Evolutionary conservation across 495 filamentous ascomycete genomes (phyloP).

Genomic region (Immersiella caudata): DNA sequence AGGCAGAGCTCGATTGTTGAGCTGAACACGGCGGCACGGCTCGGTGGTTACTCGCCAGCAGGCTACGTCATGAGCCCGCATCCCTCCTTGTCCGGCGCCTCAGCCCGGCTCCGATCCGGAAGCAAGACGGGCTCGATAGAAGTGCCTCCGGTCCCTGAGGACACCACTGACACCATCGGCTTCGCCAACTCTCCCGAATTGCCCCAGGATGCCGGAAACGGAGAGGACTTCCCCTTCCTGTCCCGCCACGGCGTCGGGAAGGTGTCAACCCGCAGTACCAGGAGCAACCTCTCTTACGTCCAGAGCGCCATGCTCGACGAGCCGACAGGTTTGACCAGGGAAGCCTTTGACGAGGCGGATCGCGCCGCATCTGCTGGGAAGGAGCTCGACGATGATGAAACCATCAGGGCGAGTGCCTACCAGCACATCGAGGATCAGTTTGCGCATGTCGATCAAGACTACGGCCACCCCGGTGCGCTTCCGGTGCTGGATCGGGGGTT

Average conservation of each 20-base stretch:
- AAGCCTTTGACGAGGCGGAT: constrained; percentile 51
- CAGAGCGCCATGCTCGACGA: constrained; percentile 51
- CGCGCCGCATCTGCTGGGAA: constrained; percentile 33
- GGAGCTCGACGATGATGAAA: constrained; percentile 39
- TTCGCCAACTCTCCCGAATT: neutral
- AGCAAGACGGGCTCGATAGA: constrained; percentile 51
- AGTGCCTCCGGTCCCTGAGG: constrained; percentile 14
- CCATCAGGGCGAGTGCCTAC: constrained; percentile 35
- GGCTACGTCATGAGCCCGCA: constrained; percentile 68
- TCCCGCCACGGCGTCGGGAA: constrained; percentile 51
- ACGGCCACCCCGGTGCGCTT: constrained; percentile 22
- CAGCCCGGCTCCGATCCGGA: constrained; percentile 59
- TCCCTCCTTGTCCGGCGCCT: constrained; percentile 60
- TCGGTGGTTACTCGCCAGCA: constrained; percentile 71
- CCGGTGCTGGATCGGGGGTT: constrained; percentile 25
- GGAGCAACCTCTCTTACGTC: constrained; percentile 47
- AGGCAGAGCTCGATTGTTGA: constrained; percentile 68
- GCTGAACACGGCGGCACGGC: constrained; percentile 65
- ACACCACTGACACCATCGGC: no score
- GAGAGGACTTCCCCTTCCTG: constrained; percentile 41
- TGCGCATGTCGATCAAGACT: constrained; percentile 22
- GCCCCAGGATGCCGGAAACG: constrained; percentile 34
- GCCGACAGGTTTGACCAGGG: constrained; percentile 45
- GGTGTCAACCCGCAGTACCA: constrained; percentile 47
- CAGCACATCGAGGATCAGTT: constrained; percentile 38